Evolutionary conservation across 1,284 basidiomycete species (phyloP).

Genomic region (Apiotrichum laibachii): DNA sequence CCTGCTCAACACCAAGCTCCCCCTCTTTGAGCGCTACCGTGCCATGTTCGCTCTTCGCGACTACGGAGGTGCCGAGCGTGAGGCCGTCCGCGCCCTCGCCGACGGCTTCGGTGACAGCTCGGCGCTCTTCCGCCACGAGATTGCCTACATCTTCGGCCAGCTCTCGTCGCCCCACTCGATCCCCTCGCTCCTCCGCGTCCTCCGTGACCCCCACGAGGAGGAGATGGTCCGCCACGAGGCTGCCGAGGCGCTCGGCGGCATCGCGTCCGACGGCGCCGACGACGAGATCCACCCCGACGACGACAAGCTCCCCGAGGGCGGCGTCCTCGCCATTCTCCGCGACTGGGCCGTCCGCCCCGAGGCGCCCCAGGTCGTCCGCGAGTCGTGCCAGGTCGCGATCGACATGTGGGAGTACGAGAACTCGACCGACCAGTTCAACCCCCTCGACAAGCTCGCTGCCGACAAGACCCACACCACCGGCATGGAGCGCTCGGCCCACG

Average conservation of each 20-base stretch:
- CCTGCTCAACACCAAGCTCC: conserved; percentile 66
- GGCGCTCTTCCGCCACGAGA: conserved; percentile 93
- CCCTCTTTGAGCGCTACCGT: conserved; percentile 91
- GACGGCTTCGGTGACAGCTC: conserved; percentile 82
- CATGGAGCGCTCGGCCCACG: conserved; percentile 48
- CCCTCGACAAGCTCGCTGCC: conserved; percentile 59
- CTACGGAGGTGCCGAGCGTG: conserved; percentile 62
- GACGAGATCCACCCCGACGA: conserved; percentile 36
- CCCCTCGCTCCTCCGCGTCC: conserved; percentile 74
- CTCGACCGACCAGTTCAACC: conserved; percentile 79
- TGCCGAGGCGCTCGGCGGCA: conserved; percentile 94
- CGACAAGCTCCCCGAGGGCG: conserved; percentile 37
- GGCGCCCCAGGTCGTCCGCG: conserved; percentile 83
- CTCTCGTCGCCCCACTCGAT: conserved; percentile 85
- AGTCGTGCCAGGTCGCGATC: conserved; percentile 94
- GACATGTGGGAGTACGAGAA: conserved; percentile 99
- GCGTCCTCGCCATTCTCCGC: conserved; percentile 78
- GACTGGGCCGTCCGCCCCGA: conserved; percentile 78
- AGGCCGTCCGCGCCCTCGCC: conserved; percentile 85
- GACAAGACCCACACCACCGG: conserved; percentile 40
- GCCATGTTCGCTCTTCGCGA: conserved; percentile 98
- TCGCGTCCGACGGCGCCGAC: conserved; percentile 71
- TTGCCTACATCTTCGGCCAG: conserved; percentile 97
- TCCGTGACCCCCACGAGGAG: conserved; percentile 70
- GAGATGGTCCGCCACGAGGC: conserved; percentile 99